A percentile compares a stretch with the other conserved stretches of the same genome.
These are phyloP conservation scores for Mayamaea pseudoterrestris DNA, from an alignment of 108 stramenopile genomes.

Conservation along the genomic window DNA sequence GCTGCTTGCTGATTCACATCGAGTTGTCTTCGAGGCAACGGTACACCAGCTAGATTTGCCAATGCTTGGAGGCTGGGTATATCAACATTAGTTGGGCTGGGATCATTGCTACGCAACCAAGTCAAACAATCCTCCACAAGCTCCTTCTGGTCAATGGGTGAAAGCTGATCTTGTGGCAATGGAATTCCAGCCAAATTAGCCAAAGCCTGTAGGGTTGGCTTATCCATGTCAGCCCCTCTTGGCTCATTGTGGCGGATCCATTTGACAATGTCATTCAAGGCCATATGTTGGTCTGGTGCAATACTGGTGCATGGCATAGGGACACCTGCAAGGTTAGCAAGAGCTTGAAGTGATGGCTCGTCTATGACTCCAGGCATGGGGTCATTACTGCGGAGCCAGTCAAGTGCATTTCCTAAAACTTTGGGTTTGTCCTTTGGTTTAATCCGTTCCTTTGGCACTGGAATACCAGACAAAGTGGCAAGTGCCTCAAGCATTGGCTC, in stretches of 20 bases:
- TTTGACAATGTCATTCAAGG: slow-evolving; percentile 12
- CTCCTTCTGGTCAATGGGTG: neutral
- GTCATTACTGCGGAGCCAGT: slow-evolving; percentile 19
- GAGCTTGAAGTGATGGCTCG: slow-evolving; percentile 4
- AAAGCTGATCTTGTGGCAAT: neutral
- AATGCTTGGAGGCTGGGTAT: slow-evolving; percentile 1
- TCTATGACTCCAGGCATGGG: neutral
- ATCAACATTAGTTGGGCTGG: neutral
- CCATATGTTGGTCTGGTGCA: neutral
- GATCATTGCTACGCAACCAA: slow-evolving; percentile 7
- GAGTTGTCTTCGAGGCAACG: slow-evolving; percentile 7
- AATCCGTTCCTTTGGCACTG: neutral
- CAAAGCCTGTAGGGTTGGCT: slow-evolving; percentile 2
- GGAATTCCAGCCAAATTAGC: slow-evolving; percentile 7
- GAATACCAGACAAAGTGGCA: slow-evolving; percentile 1
- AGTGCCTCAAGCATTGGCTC: slow-evolving; percentile 2
- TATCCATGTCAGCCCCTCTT: slow-evolving; percentile 5
- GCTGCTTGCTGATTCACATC: neutral
- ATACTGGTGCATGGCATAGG: neutral
- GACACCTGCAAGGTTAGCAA: slow-evolving; percentile 10
- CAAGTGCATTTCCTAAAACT: slow-evolving; percentile 7
- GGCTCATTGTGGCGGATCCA: slow-evolving; percentile 18
- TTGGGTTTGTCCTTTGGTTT: neutral
- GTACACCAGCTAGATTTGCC: slow-evolving; percentile 1
- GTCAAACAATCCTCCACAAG: slow-evolving; percentile 1